Percentiles rank a stretch among this genome's conserved stretches.
Conservation (phyloP, 345 rosid genomes). For the Aquilaria yunnanensis region DNA sequence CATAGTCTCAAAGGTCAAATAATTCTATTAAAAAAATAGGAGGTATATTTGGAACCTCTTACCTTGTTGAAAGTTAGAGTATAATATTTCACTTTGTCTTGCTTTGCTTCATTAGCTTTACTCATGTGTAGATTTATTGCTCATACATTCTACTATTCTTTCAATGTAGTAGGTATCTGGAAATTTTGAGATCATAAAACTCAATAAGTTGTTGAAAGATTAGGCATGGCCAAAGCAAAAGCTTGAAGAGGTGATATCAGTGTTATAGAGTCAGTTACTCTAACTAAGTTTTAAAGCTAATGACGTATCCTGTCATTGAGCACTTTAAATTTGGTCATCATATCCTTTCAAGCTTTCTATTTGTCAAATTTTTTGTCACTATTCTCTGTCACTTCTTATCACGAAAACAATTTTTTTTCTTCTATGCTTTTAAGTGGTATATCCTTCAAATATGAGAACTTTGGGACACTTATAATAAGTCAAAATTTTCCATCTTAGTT, state of each 20-base stretch:
- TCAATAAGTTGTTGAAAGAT: conserved; percentile 76
- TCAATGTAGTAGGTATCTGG: conserved; percentile 44
- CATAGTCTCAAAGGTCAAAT: conserved; percentile 54
- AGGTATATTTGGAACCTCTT: conserved; percentile 38
- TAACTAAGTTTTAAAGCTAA: conserved; percentile 85
- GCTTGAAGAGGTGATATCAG: conserved; percentile 72
- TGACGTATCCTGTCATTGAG: conserved; percentile 46
- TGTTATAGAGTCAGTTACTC: conserved; percentile 65
- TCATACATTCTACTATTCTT: conserved; percentile 7
- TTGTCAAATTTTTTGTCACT: neutral
- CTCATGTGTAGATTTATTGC: conserved; percentile 9
- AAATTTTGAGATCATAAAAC: conserved; percentile 73
- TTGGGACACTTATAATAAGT: no score
- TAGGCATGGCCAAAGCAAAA: conserved; percentile 65
- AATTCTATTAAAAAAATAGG: conserved; percentile 51
- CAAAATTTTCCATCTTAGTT: no score
- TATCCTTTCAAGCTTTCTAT: neutral
- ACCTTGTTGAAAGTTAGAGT: neutral
- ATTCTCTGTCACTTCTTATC: neutral
- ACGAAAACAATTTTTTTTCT: no score
- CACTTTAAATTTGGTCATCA: conserved; percentile 2
- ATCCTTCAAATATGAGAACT: no score
- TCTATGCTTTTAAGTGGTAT: no score
- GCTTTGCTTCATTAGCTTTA: conserved; percentile 13
- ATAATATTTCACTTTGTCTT: conserved; percentile 6